These are phyloP conservation scores for Candida sojae DNA, from an alignment of 1,139 yeast genomes.

Conservation along the genomic window DNA sequence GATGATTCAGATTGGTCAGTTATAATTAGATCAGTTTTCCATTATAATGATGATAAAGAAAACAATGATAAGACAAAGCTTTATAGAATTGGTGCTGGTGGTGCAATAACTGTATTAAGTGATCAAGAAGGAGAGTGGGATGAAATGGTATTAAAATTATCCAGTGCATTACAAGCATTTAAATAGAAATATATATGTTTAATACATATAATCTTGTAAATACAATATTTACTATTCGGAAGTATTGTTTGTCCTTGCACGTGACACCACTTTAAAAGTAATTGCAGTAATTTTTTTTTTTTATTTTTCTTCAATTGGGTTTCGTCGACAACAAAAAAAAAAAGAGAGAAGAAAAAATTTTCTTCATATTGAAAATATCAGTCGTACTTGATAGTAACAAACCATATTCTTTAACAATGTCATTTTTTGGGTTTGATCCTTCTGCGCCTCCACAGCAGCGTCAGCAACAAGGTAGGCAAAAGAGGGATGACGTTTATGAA, in stretches of 20 bases:
- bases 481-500: slow-evolving; percentile 47
- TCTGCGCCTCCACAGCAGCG: slow-evolving; percentile 33
- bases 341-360: slow-evolving; percentile 1
- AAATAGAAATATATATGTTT: slow-evolving; percentile 11
- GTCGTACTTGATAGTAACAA: not conserved
- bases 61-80: slow-evolving; percentile 27
- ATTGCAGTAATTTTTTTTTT: not conserved
- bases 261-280: not conserved
- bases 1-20: slow-evolving; percentile 97
- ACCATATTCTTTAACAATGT: slow-evolving; percentile 32
- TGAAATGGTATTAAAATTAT: slow-evolving; percentile 82
- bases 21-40: slow-evolving; percentile 79
- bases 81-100: slow-evolving; percentile 98
- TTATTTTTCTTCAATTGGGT: not conserved
- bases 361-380: not conserved
- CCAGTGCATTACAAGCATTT: slow-evolving; percentile 75
- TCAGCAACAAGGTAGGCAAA: slow-evolving; percentile 12
- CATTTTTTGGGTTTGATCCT: slow-evolving; percentile 60
- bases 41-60: slow-evolving; percentile 54
- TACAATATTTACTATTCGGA: not conserved
- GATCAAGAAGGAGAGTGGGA: slow-evolving; percentile 85
- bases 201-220: not conserved
- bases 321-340: slow-evolving; percentile 4
- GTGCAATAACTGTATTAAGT: slow-evolving; percentile 92
- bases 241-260: too few relatives aligned